A percentile compares a stretch with the other conserved stretches of the same genome.
These are phyloP conservation scores for Exsudoporus frostii DNA, from an alignment of 768 basidiomycete genomes.

Conservation along the genomic window DNA sequence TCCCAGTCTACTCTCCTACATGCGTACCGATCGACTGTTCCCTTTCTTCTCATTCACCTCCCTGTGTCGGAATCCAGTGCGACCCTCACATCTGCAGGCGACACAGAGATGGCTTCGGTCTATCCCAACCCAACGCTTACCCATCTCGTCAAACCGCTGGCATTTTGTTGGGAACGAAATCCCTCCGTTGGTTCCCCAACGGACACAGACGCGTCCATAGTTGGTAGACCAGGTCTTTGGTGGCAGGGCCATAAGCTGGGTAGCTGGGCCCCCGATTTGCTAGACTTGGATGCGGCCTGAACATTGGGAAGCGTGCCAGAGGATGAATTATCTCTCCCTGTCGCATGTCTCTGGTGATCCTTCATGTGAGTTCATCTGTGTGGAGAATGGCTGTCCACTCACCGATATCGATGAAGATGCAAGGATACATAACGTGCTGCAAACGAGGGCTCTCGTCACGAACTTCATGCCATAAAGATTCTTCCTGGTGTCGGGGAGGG, in stretches of 20 bases:
- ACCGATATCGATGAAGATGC: not conserved
- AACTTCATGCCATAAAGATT: not conserved
- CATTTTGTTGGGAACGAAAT: slow-evolving; percentile 25
- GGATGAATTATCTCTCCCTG: not conserved
- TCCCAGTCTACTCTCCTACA: slow-evolving; percentile 66
- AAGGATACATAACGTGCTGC: not conserved
- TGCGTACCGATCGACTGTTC: slow-evolving; percentile 71
- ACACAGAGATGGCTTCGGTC: slow-evolving; percentile 3
- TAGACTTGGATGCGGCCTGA: slow-evolving; percentile 1
- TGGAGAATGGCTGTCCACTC: not conserved
- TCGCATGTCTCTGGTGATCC: not conserved
- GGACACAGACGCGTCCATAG: not conserved
- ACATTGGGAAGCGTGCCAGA: too few species aligned
- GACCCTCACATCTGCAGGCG: not conserved
- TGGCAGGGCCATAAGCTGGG: slow-evolving; percentile 20
- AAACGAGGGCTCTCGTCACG: not conserved
- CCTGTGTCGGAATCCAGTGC: slow-evolving; percentile 35
- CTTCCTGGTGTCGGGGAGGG: not conserved
- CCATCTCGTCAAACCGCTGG: slow-evolving; percentile 18
- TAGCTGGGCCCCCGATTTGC: slow-evolving; percentile 19
- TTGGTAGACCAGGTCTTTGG: slow-evolving; percentile 45
- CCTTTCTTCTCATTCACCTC: slow-evolving; percentile 76
- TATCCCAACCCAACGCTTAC: slow-evolving; percentile 25
- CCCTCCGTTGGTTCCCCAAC: not conserved
- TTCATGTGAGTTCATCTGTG: not conserved